phyloP scores from a whole-genome alignment of 2,329 filamentous ascomycete genomes.

The Cladorrhinum sp. region DNA sequence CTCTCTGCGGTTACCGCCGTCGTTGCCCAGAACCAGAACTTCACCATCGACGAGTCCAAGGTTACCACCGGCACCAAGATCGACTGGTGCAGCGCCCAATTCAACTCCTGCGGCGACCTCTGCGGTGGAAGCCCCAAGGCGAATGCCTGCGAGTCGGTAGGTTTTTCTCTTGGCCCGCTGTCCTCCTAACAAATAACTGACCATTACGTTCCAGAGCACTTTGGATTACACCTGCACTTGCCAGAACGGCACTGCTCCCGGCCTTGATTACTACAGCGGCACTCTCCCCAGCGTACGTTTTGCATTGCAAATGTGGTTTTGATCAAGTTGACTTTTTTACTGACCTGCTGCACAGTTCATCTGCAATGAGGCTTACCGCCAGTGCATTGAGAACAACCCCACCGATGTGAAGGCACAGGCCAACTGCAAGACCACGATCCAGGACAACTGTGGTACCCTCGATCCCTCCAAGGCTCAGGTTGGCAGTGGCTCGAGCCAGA shows the following conservation, averaged over 20 bases:
- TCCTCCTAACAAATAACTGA: neutral
- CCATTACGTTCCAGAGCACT: slow-evolving; percentile 33
- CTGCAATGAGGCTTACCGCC: slow-evolving; percentile 46
- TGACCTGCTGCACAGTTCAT: slow-evolving; percentile 40
- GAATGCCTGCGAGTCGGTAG: slow-evolving; percentile 48
- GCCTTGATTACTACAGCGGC: slow-evolving; percentile 52
- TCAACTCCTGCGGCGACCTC: slow-evolving; percentile 48
- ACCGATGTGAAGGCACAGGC: slow-evolving; percentile 43
- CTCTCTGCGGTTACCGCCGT: slow-evolving; percentile 41
- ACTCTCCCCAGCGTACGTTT: slow-evolving; percentile 45
- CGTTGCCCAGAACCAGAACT: slow-evolving; percentile 46
- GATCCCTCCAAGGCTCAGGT: slow-evolving; percentile 37
- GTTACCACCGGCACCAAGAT: slow-evolving; percentile 39
- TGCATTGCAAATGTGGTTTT: neutral
- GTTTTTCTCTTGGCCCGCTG: slow-evolving; percentile 27
- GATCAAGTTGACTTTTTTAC: slow-evolving; percentile 11
- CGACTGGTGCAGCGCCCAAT: slow-evolving; percentile 51
- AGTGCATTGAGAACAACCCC: slow-evolving; percentile 46
- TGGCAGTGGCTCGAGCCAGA: slow-evolving; percentile 14
- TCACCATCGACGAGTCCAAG: slow-evolving; percentile 41
- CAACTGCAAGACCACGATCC: slow-evolving; percentile 48
- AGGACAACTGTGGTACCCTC: slow-evolving; percentile 46
- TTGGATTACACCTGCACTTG: slow-evolving; percentile 51
- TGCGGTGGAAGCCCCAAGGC: slow-evolving; percentile 38
- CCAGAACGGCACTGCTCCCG: slow-evolving; percentile 47